These are phyloP conservation scores for Yamadazyma takamatsuzukensis DNA, from an alignment of 805 yeast genomes.

Conservation along the genomic window DNA sequence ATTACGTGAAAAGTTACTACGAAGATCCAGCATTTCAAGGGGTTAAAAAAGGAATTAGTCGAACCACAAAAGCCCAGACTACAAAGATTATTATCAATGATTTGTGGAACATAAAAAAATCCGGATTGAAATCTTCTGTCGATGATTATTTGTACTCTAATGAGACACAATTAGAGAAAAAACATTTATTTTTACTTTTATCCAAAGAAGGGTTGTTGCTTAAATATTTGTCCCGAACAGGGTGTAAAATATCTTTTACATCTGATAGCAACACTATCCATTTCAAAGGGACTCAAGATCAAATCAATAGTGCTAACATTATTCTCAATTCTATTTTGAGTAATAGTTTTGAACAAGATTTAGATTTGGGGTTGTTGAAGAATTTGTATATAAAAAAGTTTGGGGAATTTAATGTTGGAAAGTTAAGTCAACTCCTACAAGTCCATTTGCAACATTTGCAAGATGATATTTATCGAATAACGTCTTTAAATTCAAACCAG, in stretches of 20 bases:
- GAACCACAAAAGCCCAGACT: conserved; percentile 5
- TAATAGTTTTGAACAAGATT: conserved; percentile 19
- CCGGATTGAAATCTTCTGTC: conserved; percentile 18
- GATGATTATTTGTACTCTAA: conserved; percentile 31
- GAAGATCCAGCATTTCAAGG: conserved; percentile 6
- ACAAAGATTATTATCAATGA: conserved; percentile 7
- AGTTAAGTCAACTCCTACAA: conserved; percentile 29
- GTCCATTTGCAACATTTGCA: conserved; percentile 29
- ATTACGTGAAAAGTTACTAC: conserved; percentile 7
- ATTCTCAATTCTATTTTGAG: conserved; percentile 31
- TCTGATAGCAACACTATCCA: conserved; percentile 26
- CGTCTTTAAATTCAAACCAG: conserved; percentile 24
- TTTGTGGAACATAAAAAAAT: conserved; percentile 10
- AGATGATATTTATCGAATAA: conserved; percentile 26
- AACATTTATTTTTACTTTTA: conserved; percentile 39
- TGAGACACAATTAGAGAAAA: conserved; percentile 26
- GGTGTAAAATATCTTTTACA: conserved; percentile 35
- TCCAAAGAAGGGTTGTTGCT: conserved; percentile 37
- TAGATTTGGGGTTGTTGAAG: conserved; percentile 30
- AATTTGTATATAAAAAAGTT: conserved; percentile 24
- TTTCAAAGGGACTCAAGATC: conserved; percentile 38
- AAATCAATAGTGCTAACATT: conserved; percentile 42
- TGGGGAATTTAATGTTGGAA: conserved; percentile 21
- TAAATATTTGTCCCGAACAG: conserved; percentile 38
- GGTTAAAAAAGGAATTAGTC: conserved; percentile 1